Evolutionary conservation across 2,329 filamentous ascomycete species (phyloP).

Genomic region (Fusarium duplospermum): DNA sequence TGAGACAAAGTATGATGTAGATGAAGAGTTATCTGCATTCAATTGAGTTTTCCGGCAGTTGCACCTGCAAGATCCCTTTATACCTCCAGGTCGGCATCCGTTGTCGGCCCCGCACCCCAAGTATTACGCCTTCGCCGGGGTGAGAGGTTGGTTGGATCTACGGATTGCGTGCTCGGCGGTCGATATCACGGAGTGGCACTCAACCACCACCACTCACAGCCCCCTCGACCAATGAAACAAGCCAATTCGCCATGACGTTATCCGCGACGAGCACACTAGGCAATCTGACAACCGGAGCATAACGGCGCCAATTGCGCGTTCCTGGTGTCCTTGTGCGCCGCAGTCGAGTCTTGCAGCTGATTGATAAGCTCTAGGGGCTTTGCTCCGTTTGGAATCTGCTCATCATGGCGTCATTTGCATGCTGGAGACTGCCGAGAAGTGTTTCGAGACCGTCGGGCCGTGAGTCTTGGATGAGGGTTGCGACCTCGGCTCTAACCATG

Average conservation of each 20-base stretch:
- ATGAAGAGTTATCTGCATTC: background rate
- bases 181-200: conserved; percentile 44
- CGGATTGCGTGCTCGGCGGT: conserved; percentile 43
- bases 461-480: background rate
- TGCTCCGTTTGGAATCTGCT: conserved; percentile 1
- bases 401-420: conserved; percentile 22
- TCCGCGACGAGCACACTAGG: conserved; percentile 3
- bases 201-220: conserved; percentile 25
- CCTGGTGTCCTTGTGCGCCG: background rate
- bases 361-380: conserved; percentile 15
- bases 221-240: conserved; percentile 18
- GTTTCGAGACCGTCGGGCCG: background rate
- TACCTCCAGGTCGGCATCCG: conserved; percentile 23
- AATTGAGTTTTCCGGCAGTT: background rate
- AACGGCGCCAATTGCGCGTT: conserved; percentile 7
- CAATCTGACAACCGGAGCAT: background rate
- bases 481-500: background rate
- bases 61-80: conserved; percentile 19
- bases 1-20: conserved; percentile 1
- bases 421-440: background rate
- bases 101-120: conserved; percentile 34
- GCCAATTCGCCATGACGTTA: conserved; percentile 26
- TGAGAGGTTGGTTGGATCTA: conserved; percentile 22
- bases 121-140: conserved; percentile 39
- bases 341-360: background rate